Percentiles rank a stretch among this genome's conserved stretches.
These are phyloP conservation scores for Wickerhamomyces strasburgensis DNA, from an alignment of 805 yeast genomes.

Conservation along the genomic window DNA sequence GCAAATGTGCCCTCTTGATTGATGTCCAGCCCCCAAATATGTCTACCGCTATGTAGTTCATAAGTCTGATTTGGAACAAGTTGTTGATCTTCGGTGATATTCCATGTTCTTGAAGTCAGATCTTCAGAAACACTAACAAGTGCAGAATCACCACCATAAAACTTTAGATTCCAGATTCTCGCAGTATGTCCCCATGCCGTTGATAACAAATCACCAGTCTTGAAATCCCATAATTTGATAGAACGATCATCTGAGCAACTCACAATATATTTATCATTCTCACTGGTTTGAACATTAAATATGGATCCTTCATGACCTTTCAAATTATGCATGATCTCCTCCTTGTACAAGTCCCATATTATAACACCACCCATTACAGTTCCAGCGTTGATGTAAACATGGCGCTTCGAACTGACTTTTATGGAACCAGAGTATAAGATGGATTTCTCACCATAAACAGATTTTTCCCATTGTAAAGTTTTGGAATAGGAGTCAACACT, in stretches of 20 bases:
- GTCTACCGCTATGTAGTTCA: conserved; percentile 79
- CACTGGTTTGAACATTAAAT: conserved; percentile 67
- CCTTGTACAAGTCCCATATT: conserved; percentile 59
- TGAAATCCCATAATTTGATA: conserved; percentile 66
- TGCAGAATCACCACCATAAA: conserved; percentile 36
- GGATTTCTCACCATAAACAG: conserved; percentile 63
- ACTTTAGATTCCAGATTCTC: conserved; percentile 80
- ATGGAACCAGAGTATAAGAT: conserved; percentile 86
- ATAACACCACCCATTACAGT: conserved; percentile 88
- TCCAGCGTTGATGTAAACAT: conserved; percentile 72
- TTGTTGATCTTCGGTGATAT: conserved; percentile 27
- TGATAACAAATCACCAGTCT: conserved; percentile 53
- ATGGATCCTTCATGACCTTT: conserved; percentile 88
- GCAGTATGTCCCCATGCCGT: conserved; percentile 97
- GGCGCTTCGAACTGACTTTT: conserved; percentile 35
- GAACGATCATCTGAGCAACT: conserved; percentile 96
- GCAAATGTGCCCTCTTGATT: conserved; percentile 41
- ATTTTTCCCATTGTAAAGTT: conserved; percentile 26
- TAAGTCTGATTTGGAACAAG: conserved; percentile 34
- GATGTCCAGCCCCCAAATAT: conserved; percentile 76
- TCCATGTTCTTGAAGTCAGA: conserved; percentile 79
- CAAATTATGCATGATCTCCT: conserved; percentile 46
- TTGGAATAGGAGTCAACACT: conserved; percentile 29
- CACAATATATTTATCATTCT: conserved; percentile 48
- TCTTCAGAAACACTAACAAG: conserved; percentile 80